Conservation (phyloP, 441 rosid species). For the Bruguiera hainesii region DNA sequence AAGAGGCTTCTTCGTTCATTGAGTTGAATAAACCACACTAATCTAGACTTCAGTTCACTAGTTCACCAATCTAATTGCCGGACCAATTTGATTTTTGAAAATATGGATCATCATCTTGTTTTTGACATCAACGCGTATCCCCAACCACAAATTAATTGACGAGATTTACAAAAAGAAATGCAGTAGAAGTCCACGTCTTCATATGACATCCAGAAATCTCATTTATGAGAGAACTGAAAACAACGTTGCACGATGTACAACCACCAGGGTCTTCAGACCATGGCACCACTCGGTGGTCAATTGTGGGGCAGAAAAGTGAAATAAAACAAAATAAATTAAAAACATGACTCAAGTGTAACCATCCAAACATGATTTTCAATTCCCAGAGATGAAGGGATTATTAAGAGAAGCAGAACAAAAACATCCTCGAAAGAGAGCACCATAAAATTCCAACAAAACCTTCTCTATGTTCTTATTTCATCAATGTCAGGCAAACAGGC, state of each 20-base stretch:
- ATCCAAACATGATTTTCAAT: constrained; percentile 7
- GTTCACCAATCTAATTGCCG: too few relatives aligned
- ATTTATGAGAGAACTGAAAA: not conserved
- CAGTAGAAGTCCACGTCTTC: not conserved
- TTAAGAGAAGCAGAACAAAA: constrained; percentile 34
- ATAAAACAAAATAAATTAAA: not conserved
- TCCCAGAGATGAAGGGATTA: constrained; percentile 30
- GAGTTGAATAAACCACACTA: too few relatives aligned
- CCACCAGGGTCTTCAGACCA: not conserved
- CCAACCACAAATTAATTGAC: too few relatives aligned
- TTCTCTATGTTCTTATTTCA: constrained; percentile 32
- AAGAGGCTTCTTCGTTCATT: too few relatives aligned
- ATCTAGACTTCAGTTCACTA: too few relatives aligned
- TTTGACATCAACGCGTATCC: too few relatives aligned
- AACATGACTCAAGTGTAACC: not conserved
- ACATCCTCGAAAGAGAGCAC: constrained; percentile 13
- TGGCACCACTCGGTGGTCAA: not conserved
- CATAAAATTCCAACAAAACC: constrained; percentile 24
- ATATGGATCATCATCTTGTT: too few relatives aligned
- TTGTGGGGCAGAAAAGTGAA: constrained; percentile 1
- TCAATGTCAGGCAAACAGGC: constrained; percentile 19
- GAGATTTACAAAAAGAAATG: too few relatives aligned
- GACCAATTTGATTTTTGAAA: too few relatives aligned
- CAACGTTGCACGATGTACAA: not conserved
- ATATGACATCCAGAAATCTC: not conserved